These are phyloP conservation scores for Triticum timopheevii DNA, from an alignment of 176 grass and related monocot genomes.

Conservation along the genomic window DNA sequence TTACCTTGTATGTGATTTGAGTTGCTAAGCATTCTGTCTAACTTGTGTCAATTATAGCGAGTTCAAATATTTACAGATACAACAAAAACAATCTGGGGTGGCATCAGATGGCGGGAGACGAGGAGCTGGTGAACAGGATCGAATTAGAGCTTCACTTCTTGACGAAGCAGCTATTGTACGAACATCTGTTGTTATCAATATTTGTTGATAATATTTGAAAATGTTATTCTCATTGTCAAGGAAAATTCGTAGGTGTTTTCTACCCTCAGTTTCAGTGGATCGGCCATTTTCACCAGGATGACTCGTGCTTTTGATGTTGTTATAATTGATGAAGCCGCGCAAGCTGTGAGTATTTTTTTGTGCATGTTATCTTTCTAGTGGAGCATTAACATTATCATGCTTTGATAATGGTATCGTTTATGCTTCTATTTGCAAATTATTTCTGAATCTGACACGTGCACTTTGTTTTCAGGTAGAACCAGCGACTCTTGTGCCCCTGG, in stretches of 20 bases:
- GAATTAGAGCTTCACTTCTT: constrained; percentile 75
- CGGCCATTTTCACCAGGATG: constrained; percentile 79
- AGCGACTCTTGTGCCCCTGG: constrained; percentile 78
- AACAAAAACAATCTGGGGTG: constrained; percentile 77
- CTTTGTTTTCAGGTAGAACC: constrained; percentile 74
- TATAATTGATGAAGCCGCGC: constrained; percentile 99
- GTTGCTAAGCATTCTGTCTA: constrained; percentile 31
- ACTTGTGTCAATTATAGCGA: constrained; percentile 32
- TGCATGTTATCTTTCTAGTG: not conserved
- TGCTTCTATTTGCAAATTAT: constrained; percentile 32
- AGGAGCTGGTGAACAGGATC: constrained; percentile 62
- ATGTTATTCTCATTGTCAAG: constrained; percentile 29
- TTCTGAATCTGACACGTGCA: constrained; percentile 26
- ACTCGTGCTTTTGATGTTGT: constrained; percentile 85
- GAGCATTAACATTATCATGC: not conserved
- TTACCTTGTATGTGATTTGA: constrained; percentile 70
- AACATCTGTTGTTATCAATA: constrained; percentile 30
- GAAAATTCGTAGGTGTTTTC: constrained; percentile 80
- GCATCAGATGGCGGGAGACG: constrained; percentile 55
- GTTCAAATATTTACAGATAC: constrained; percentile 59
- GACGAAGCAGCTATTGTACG: constrained; percentile 92
- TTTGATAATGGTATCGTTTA: constrained; percentile 10
- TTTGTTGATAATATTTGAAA: not conserved
- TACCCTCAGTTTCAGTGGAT: constrained; percentile 96
- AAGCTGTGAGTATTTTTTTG: constrained; percentile 72